Evolutionary conservation across 208 protist genomes (phyloP).

Genomic region (Leishmania major): DNA sequence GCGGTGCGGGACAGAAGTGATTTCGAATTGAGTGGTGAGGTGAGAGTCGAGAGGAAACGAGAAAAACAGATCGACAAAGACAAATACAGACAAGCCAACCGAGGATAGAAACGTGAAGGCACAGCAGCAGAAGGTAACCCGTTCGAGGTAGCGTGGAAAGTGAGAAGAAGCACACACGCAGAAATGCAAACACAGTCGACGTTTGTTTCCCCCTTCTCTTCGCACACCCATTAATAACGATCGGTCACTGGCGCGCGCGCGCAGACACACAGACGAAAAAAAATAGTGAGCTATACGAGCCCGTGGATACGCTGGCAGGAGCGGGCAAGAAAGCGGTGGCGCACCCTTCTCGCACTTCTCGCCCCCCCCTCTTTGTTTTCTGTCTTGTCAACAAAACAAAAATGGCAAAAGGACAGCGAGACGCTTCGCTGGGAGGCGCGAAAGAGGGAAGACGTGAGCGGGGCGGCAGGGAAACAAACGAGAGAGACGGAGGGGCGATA

Average conservation of each 20-base stretch:
- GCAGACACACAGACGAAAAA: not conserved
- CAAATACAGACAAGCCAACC: not conserved
- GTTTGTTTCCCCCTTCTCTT: not conserved
- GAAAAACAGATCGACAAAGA: not conserved
- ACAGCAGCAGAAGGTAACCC: not conserved
- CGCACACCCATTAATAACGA: not conserved
- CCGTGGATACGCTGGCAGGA: not conserved
- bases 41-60: not conserved
- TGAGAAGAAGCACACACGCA: conserved; percentile 10
- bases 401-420: not conserved
- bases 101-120: not conserved
- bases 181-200: conserved; percentile 1
- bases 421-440: not conserved
- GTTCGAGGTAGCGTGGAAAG: not conserved
- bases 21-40: not conserved
- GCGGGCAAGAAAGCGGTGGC: not conserved
- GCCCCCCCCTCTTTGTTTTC: not conserved
- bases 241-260: not conserved
- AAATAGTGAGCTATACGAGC: not conserved
- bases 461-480: not conserved
- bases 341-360: not conserved
- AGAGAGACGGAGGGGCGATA: not conserved
- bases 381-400: not conserved
- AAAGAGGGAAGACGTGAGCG: not conserved
- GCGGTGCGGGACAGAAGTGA: not conserved